Evolutionary conservation across 495 filamentous ascomycete species (phyloP).

Genomic region (Astrothelium subdiscretum): DNA sequence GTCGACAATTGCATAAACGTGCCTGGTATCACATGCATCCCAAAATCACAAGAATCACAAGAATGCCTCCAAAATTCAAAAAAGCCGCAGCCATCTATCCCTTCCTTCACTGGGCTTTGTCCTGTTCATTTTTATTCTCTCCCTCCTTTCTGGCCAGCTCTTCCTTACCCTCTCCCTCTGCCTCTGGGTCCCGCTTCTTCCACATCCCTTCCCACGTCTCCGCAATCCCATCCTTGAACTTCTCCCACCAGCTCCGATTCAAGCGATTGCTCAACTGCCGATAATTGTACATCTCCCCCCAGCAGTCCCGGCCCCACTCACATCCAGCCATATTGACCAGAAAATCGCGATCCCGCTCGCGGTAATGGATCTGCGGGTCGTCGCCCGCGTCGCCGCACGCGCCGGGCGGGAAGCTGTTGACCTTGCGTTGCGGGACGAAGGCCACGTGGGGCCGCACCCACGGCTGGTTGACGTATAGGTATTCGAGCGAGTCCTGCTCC

Average conservation of each 20-base stretch:
- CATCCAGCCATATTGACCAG: constrained; percentile 99
- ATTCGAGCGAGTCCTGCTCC: constrained; percentile 89
- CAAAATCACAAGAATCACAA: neutral
- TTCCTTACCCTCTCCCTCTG: too few species aligned
- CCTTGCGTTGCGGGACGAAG: constrained; percentile 81
- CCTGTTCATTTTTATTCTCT: constrained; percentile 10
- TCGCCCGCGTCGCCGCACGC: constrained; percentile 73
- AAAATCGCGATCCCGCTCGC: constrained; percentile 76
- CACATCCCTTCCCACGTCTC: constrained; percentile 1
- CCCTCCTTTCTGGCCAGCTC: constrained; percentile 10
- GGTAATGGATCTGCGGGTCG: constrained; percentile 72
- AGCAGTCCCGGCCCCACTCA: constrained; percentile 92
- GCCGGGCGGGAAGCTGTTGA: constrained; percentile 87
- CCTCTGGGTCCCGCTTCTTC: constrained; percentile 10
- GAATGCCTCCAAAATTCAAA: neutral
- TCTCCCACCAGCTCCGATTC: constrained; percentile 72
- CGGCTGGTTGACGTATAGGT: constrained; percentile 80
- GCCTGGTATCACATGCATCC: neutral
- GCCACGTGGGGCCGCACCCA: constrained; percentile 84
- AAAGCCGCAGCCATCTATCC: neutral
- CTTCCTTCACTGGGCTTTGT: neutral
- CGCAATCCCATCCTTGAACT: constrained; percentile 34
- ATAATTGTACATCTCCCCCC: constrained; percentile 93
- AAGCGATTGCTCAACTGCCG: constrained; percentile 76
- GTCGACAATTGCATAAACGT: neutral